Base-by-base conservation (phyloP, 805 yeast species). In the Yarrowia sp. region DNA sequence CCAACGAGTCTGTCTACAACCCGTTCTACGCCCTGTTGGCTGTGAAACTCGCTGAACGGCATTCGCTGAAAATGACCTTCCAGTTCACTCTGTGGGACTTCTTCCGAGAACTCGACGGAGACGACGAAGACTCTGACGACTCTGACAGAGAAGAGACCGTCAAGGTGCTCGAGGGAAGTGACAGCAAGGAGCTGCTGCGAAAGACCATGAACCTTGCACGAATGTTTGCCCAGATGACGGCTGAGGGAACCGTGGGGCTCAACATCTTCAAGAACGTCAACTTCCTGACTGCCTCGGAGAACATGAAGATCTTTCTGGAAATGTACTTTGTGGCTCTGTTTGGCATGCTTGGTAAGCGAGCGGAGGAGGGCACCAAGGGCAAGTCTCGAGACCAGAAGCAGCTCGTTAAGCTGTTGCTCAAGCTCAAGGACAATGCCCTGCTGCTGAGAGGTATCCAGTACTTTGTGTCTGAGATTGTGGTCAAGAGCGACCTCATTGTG, bases 1-100 rank as follows among this genome's bases (percentile, higher is more conserved):
- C 89, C 1, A 85, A 89, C 74, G 99, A 95, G 78, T 85, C 89
- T 36, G 84, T 85, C 0, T 93, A 89, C 81, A 95, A 95, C 75
- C 98, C 98, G 2, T 95, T 89, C 77, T 95, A 95, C 77, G 90
- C 93, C 0, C 78, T 90, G 32, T 84, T 95, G 42, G 96, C 97
- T 0, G 83, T 83, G 35, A 90, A 90, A 73, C 78, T 93, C 36
- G 90, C 97, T 74, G 88, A 87, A 40, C 85, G 86, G 26, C 97
- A 92, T 73, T 82, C 87, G 1, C 79, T 90, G 77, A 84, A 90
- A 75, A 92, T 93, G 77, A 86, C 97, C 0, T 89, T 95, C 73
- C 98, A 94, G 75, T 92, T 95, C 76, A 82, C 87, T 73, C 82
- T 95, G 49, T 95, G 98, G 98, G 97, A 95, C 77, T 83, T 87